Conservation (phyloP, 2,329 filamentous ascomycete genomes). For the Volutella citrinella region DNA sequence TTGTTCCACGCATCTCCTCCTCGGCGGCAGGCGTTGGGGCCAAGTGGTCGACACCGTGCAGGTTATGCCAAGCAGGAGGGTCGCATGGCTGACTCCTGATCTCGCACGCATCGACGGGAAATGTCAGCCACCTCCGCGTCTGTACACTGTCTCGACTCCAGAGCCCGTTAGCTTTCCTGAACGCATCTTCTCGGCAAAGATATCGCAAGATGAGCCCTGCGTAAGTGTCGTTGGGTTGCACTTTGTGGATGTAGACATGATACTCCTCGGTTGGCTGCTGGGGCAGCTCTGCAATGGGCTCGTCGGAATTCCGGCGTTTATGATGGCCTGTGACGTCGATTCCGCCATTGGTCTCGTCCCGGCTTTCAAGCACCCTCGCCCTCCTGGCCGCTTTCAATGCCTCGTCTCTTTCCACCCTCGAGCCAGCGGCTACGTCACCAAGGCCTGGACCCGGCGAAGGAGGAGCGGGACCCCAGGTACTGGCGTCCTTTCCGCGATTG, state of each 20-base stretch:
- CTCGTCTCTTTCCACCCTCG: conserved; percentile 50
- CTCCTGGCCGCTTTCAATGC: conserved; percentile 54
- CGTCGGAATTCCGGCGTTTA: conserved; percentile 69
- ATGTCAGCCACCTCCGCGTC: conserved; percentile 71
- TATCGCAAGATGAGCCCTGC: conserved; percentile 89
- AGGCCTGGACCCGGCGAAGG: conserved; percentile 36
- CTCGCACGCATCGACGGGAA: conserved; percentile 88
- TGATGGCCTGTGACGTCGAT: conserved; percentile 53
- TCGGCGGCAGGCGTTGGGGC: conserved; percentile 42
- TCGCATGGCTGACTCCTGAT: conserved; percentile 71
- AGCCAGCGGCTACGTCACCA: conserved; percentile 53
- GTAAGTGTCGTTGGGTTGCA: conserved; percentile 79
- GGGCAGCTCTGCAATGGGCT: conserved; percentile 48
- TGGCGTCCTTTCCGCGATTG: conserved; percentile 14
- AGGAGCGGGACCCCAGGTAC: conserved; percentile 51
- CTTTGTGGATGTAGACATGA: conserved; percentile 86
- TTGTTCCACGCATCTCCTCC: conserved; percentile 21
- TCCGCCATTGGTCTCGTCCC: conserved; percentile 57
- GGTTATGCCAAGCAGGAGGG: conserved; percentile 41
- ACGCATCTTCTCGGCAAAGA: conserved; percentile 76
- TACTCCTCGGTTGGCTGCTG: conserved; percentile 55
- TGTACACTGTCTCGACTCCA: conserved; percentile 95
- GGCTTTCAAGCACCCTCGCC: conserved; percentile 58
- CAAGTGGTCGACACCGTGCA: conserved; percentile 48
- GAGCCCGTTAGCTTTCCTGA: conserved; percentile 85